Percentiles rank a stretch among this genome's conserved stretches.
phyloP scores from a whole-genome alignment of 2,329 filamentous ascomycete species.

The Trichoderma endophyticum region DNA sequence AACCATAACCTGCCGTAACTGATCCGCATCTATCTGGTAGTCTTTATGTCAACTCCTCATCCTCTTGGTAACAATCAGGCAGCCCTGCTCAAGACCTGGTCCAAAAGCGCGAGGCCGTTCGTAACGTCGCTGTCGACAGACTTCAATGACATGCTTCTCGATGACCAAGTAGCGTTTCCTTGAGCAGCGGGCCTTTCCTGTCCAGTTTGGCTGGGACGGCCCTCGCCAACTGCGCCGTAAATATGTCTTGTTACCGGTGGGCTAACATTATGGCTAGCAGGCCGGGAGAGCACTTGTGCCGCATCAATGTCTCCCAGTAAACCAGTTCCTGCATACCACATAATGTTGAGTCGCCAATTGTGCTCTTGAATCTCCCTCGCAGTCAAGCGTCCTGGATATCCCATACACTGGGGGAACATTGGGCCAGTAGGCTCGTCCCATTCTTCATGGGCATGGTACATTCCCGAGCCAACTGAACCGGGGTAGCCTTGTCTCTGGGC shows the following conservation, averaged over 20 bases:
- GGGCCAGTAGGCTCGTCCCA: neutral
- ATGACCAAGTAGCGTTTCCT: neutral
- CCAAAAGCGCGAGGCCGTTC: constrained; percentile 4
- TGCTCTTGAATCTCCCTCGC: constrained; percentile 24
- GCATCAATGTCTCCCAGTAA: neutral
- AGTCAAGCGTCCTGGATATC: constrained; percentile 23
- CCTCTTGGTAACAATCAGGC: neutral
- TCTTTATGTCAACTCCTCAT: neutral
- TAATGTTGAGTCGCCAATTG: constrained; percentile 4
- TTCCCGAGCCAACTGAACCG: neutral
- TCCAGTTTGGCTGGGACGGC: neutral
- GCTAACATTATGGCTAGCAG: constrained; percentile 30
- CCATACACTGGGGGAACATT: constrained; percentile 8
- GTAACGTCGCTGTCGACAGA: neutral
- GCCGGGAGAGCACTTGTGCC: constrained; percentile 24
- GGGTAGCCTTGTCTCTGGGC: neutral
- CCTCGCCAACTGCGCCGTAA: constrained; percentile 10
- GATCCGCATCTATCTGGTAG: neutral
- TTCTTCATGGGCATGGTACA: neutral
- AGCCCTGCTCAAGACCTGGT: neutral
- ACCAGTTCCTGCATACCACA: constrained; percentile 19
- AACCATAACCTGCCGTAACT: neutral
- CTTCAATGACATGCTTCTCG: neutral
- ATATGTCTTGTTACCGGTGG: neutral
- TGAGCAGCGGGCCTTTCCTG: neutral